These are phyloP conservation scores for Syncephalastrum monosporum DNA, from an alignment of 371 early-diverging fungal genomes.

Conservation along the genomic window DNA sequence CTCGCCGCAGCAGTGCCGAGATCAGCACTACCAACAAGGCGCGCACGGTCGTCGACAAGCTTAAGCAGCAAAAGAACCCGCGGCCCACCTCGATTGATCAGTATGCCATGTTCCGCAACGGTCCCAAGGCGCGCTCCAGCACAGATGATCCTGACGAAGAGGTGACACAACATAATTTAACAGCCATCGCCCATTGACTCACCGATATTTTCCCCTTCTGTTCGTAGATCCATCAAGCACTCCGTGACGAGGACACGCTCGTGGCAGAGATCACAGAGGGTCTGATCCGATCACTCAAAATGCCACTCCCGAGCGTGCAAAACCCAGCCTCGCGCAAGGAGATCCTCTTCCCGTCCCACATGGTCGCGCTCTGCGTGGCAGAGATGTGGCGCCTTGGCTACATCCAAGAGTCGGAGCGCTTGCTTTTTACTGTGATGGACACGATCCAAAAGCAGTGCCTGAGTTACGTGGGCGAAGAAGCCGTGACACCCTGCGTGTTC, in stretches of 20 bases:
- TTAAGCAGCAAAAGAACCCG: conserved; percentile 28
- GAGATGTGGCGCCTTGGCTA: conserved; percentile 86
- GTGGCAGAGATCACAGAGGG: conserved; percentile 88
- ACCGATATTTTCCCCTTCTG: too few relatives aligned
- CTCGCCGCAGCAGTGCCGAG: conserved; percentile 41
- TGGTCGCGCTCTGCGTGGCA: conserved; percentile 79
- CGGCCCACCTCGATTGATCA: conserved; percentile 47
- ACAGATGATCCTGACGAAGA: conserved; percentile 19
- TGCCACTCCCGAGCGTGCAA: conserved; percentile 84
- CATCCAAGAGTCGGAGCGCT: conserved; percentile 74
- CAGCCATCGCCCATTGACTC: neutral
- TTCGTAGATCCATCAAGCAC: conserved; percentile 39
- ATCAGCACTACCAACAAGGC: conserved; percentile 20
- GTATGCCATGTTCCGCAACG: conserved; percentile 25
- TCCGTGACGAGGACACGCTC: conserved; percentile 73
- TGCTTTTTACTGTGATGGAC: conserved; percentile 84
- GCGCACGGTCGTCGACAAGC: conserved; percentile 29
- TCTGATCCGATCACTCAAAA: conserved; percentile 83
- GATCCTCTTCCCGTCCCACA: conserved; percentile 90
- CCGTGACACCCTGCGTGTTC: conserved; percentile 69
- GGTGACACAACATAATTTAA: conserved; percentile 2
- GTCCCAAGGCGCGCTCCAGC: too few relatives aligned
- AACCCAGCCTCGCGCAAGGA: conserved; percentile 81
- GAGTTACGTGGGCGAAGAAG: conserved; percentile 55
- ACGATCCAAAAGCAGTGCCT: conserved; percentile 74